Evolutionary conservation across 805 yeast species (phyloP), one percentile per base, ranked within the genome.

Genomic region (Wickerhamomyces ciferrii): DNA sequence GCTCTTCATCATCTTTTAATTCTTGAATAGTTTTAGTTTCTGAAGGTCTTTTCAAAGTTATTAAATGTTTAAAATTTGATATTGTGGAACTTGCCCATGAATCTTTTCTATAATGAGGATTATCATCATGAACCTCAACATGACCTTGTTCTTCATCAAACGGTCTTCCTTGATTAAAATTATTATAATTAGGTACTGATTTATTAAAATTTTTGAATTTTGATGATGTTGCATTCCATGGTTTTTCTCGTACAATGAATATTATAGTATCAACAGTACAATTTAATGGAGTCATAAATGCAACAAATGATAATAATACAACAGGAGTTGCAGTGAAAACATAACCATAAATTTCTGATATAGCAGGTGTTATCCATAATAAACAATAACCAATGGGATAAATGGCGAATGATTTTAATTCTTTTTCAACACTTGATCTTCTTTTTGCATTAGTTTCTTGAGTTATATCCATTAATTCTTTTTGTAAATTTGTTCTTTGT

Each of bases 231-330:
- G 41, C 43, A 5, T 44, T 41, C 96, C 96, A 88, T 1, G 96
- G 96, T 48, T 72, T 74, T 58, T 89, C 97, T 44, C 94, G 71
- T 46, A 81, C 76, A 34, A 84, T 66, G 56, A 89, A 89, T 18
- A 89, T 95, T 20, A 79, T 48, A 0, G 89, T 74, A 59, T 90
- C 96, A 19, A 89, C 79, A 20, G 81, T 71, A 49, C 96, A 89
- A 62, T 84, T 84, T 55, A 85, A 72, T 2, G 96, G 91, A 61
- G 86, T 87, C 69, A 82, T 79, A 48, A 83, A 79, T 0, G 92
- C 86, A 15, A 85, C 79, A 13, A 49, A 38, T 9, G 53, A 6
- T 1, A 41, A 18, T 1, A 56, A 39, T 0, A 25, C 48, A 31
- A 42, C 52, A 0, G 59, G 53, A 9, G 39, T 21, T 2, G 15